Evolutionary conservation across 495 filamentous ascomycete species (phyloP).

Genomic region (Talaromyces proteolyticus): DNA sequence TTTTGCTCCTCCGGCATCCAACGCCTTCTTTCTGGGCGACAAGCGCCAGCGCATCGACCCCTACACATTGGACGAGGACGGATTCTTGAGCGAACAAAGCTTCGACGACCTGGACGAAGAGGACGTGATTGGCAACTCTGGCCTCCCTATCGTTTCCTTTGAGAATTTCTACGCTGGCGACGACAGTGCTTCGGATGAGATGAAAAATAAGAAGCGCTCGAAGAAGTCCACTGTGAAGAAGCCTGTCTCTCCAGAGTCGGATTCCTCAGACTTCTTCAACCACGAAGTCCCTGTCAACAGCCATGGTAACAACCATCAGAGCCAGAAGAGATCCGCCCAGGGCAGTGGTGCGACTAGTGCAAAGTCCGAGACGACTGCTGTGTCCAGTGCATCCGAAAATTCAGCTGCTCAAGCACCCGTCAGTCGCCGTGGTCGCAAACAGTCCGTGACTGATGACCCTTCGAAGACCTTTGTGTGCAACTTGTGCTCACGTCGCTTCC

Average conservation of each 20-base stretch:
- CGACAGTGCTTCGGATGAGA: conserved; percentile 29
- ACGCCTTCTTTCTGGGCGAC: conserved; percentile 58
- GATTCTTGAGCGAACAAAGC: conserved; percentile 67
- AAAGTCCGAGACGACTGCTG: conserved; percentile 10
- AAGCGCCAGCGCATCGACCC: conserved; percentile 75
- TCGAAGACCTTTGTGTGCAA: conserved; percentile 98
- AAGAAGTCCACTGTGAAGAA: conserved; percentile 42
- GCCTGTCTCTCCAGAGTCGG: conserved; percentile 17
- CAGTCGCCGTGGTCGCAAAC: conserved; percentile 95
- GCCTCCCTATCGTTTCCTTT: conserved; percentile 34
- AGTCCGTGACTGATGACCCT: conserved; percentile 95
- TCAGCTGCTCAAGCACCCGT: conserved; percentile 50
- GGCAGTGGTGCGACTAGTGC: conserved; percentile 12
- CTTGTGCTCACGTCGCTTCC: conserved; percentile 93
- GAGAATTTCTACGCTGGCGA: conserved; percentile 22
- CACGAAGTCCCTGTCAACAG: conserved; percentile 15
- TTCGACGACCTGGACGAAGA: conserved; percentile 71
- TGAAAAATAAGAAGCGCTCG: conserved; percentile 57
- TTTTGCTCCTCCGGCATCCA: conserved; percentile 51
- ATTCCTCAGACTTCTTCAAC: conserved; percentile 1
- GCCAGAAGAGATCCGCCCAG: conserved; percentile 7
- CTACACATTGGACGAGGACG: conserved; percentile 64
- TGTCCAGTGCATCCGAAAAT: conserved; percentile 21
- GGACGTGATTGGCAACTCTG: conserved; percentile 49
- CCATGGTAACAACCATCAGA: conserved; percentile 8